Base-by-base conservation (phyloP, 1,284 basidiomycete species). In the Mrakiaceae sp. region DNA sequence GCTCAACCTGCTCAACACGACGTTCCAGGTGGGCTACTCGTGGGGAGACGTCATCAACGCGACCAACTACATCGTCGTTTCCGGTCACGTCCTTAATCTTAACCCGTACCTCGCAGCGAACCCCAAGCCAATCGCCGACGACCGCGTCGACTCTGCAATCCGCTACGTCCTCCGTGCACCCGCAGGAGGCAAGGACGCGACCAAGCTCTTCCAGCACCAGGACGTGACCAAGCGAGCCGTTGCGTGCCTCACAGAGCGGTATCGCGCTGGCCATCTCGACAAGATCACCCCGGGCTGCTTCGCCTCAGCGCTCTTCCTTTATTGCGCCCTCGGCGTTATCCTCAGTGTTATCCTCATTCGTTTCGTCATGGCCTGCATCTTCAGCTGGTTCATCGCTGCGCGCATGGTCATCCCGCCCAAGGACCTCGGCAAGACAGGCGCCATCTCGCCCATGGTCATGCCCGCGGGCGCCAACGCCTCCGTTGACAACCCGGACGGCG, bases 231-330 rank as follows among this genome's bases (percentile, higher is more conserved):
- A 81, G 69, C 77, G 81, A 27, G 83, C 90, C 47, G 80, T 92
- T 39, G 80, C 84, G 44, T 97, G 96, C 78, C 79, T 98, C 68
- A 81, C 82, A 58, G 79, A 90, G 71, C 85, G 94, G 6, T 97
- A 95, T 75, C 83, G 84, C 62, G 94, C 94, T 0, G 96, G 96
- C 12, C 87, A 88, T 73, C 97, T 99, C 69, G 94, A 97, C 81
- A 97, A 97, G 78, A 81, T 96, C 73, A 88, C 93, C 0, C 90
- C 96, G 1, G 96, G 92, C 11, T 99, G 96, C 77, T 95, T 97
- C 76, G 85, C 92, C 59, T 88, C 92, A 14, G 82, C 86, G 58
- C 81, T 98, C 48, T 85, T 98, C 74, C 86, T 98, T 62, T 98
- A 98, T 76, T 80, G 86, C 44, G 93, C 93, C 64, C 82, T 99